These are phyloP conservation scores for Aciculosporium take DNA, from an alignment of 2,329 filamentous ascomycete genomes.

Conservation along the genomic window DNA sequence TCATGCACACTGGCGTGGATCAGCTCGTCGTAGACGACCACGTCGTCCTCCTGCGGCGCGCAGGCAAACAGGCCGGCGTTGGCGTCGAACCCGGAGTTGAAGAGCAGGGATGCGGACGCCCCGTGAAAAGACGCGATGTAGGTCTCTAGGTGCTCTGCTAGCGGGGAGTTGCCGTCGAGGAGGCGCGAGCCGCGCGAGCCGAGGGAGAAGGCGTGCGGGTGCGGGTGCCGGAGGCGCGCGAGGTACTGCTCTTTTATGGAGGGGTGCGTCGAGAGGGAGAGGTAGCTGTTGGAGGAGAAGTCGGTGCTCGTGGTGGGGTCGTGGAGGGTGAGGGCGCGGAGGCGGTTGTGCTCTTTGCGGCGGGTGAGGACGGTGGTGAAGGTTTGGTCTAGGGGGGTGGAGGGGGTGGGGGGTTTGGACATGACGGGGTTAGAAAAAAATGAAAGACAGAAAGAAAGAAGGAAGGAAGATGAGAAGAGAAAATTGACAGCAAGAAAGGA, in stretches of 20 bases:
- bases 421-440: too few species aligned
- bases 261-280: conserved; percentile 50
- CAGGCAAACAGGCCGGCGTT: conserved; percentile 50
- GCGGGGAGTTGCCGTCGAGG: conserved; percentile 34
- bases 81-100: conserved; percentile 50
- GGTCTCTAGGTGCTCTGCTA: conserved; percentile 30
- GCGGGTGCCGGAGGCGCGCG: conserved; percentile 14
- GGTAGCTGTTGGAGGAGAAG: conserved; percentile 67
- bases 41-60: conserved; percentile 44
- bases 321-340: conserved; percentile 38
- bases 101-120: conserved; percentile 32
- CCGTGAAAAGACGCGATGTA: conserved; percentile 33
- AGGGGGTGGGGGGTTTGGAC: neutral
- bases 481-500: too few species aligned
- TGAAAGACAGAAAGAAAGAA: too few species aligned
- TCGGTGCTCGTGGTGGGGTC: conserved; percentile 57
- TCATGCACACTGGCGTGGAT: conserved; percentile 70
- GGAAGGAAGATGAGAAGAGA: too few species aligned
- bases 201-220: conserved; percentile 11
- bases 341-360: conserved; percentile 19
- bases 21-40: conserved; percentile 58
- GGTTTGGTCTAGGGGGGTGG: conserved; percentile 13
- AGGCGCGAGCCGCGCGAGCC: conserved; percentile 41
- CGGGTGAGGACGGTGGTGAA: conserved; percentile 15
- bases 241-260: conserved; percentile 51